Percentiles rank a stretch among this genome's conserved stretches.
These are phyloP conservation scores for Lobulomyces angularis DNA, from an alignment of 192 early-diverging fungal species.

Conservation along the genomic window DNA sequence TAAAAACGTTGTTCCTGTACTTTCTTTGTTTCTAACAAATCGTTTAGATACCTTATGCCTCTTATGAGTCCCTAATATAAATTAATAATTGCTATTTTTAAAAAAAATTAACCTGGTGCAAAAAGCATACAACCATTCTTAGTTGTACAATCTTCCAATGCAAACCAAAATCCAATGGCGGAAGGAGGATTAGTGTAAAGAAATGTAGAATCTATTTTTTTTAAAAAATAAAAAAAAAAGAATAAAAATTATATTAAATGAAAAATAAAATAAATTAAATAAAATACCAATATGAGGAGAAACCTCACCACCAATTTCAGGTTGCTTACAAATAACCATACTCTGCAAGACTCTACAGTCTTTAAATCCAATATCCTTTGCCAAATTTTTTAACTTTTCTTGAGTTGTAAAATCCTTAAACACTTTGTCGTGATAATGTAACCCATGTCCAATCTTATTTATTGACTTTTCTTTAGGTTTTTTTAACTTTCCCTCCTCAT, in stretches of 20 bases:
- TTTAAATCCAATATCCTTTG: slow-evolving; percentile 44
- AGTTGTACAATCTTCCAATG: slow-evolving; percentile 79
- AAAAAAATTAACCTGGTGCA: slow-evolving; percentile 38
- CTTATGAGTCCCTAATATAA: slow-evolving; percentile 7
- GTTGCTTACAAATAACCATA: slow-evolving; percentile 82
- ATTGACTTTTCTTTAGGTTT: slow-evolving; percentile 50
- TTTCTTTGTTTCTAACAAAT: slow-evolving; percentile 44
- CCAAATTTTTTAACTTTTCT: slow-evolving; percentile 34
- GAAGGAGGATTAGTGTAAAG: slow-evolving; percentile 77
- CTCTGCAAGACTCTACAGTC: slow-evolving; percentile 72
- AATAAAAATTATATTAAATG: background rate
- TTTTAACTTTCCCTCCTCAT: slow-evolving; percentile 46
- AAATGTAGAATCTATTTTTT: slow-evolving; percentile 63
- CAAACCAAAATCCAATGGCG: slow-evolving; percentile 81
- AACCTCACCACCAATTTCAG: slow-evolving; percentile 45
- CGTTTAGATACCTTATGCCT: slow-evolving; percentile 46
- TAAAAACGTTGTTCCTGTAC: slow-evolving; percentile 44
- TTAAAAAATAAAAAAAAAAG: background rate
- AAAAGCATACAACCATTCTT: slow-evolving; percentile 80
- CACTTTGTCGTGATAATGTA: slow-evolving; percentile 69
- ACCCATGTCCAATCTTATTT: slow-evolving; percentile 84
- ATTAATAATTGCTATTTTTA: background rate
- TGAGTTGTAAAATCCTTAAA: slow-evolving; percentile 58
- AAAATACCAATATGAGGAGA: too few species aligned
- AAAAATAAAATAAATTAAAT: too few species aligned